These are phyloP conservation scores for Petunia secreta DNA, from an alignment of 257 asterid species.

Conservation along the genomic window DNA sequence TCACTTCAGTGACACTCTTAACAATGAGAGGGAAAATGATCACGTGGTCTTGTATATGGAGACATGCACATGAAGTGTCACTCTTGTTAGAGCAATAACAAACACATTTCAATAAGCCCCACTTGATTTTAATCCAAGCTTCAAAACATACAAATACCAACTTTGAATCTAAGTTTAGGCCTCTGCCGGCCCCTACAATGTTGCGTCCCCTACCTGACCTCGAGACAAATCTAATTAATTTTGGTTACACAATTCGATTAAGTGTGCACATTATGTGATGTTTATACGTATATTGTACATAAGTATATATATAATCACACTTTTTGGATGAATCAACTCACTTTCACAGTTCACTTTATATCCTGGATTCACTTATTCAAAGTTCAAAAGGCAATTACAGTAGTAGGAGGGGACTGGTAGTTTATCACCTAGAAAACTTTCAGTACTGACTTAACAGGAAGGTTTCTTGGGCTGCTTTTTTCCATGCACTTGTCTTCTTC, in stretches of 20 bases:
- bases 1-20: too few relatives aligned
- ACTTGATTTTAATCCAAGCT: conserved; percentile 42
- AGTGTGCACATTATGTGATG: too few relatives aligned
- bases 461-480: conserved; percentile 35
- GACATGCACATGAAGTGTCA: conserved; percentile 71
- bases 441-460: conserved; percentile 22
- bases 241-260: too few relatives aligned
- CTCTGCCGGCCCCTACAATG: too few relatives aligned
- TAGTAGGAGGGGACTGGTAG: conserved; percentile 10
- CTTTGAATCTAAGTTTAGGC: not conserved
- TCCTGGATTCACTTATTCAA: too few relatives aligned
- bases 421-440: not conserved
- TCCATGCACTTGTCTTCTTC: conserved; percentile 44
- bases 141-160: conserved; percentile 27
- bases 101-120: conserved; percentile 44
- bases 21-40: conserved; percentile 24
- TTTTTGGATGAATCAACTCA: too few relatives aligned
- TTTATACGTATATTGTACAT: too few relatives aligned
- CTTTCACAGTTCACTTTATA: too few relatives aligned
- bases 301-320: too few relatives aligned
- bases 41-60: conserved; percentile 66
- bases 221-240: too few relatives aligned
- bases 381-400: too few relatives aligned
- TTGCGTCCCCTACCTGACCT: too few relatives aligned
- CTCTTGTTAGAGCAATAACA: conserved; percentile 51